phyloP scores from a whole-genome alignment of 163 green algal genomes.

The Chlorella variabilis region DNA sequence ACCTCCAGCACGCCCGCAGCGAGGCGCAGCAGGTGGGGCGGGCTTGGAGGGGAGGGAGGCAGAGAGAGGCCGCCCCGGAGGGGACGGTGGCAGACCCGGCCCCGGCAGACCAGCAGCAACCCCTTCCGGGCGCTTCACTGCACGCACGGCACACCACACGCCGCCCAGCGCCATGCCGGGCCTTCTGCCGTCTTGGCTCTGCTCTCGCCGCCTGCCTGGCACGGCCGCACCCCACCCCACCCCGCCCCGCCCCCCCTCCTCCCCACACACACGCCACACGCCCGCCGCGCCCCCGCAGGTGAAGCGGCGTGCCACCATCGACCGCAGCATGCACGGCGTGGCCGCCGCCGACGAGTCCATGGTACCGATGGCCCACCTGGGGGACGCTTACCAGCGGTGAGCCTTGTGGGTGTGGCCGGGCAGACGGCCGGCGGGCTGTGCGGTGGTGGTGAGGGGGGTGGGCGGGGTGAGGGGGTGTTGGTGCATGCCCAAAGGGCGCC shows the following conservation, averaged over 20 bases:
- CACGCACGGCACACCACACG: too few species aligned
- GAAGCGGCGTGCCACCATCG: constrained; percentile 12
- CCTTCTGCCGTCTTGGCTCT: not conserved
- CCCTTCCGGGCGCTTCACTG: too few species aligned
- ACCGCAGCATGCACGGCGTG: constrained; percentile 1
- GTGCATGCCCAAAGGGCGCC: not conserved
- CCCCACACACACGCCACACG: not conserved
- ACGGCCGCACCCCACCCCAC: too few species aligned
- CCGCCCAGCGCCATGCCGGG: too few species aligned
- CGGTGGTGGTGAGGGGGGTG: not conserved
- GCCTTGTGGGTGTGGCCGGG: too few species aligned
- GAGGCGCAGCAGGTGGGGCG: constrained; percentile 46
- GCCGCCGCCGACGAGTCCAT: constrained; percentile 54
- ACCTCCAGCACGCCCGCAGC: constrained; percentile 49
- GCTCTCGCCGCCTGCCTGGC: too few species aligned
- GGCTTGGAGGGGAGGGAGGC: too few species aligned
- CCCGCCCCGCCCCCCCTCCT: too few species aligned
- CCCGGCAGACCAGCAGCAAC: too few species aligned
- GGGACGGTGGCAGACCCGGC: too few species aligned
- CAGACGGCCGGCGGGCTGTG: not conserved
- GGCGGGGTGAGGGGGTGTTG: too few species aligned
- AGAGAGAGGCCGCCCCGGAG: too few species aligned
- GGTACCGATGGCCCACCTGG: constrained; percentile 80
- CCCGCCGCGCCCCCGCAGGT: constrained; percentile 24
- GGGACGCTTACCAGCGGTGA: constrained; percentile 69